phyloP scores from a whole-genome alignment of 768 basidiomycete genomes.

The Lactarius evosmus region DNA sequence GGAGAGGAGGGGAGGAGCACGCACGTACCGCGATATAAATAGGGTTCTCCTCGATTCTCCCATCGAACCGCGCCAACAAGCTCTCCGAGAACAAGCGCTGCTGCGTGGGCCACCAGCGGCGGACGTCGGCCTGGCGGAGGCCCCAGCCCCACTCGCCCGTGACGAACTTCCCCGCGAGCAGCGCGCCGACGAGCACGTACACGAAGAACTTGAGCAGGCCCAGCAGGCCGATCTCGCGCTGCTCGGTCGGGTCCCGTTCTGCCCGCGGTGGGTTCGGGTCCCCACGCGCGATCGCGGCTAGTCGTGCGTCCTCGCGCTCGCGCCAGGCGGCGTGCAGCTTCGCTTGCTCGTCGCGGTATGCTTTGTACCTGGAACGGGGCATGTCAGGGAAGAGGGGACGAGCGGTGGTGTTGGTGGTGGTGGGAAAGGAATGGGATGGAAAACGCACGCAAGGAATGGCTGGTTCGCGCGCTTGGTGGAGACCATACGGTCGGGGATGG shows the following conservation, averaged over 20 bases:
- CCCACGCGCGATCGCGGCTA: slow-evolving; percentile 69
- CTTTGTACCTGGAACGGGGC: slow-evolving; percentile 50
- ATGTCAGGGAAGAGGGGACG: neutral
- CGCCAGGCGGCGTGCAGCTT: slow-evolving; percentile 61
- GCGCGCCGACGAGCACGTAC: slow-evolving; percentile 48
- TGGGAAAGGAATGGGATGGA: neutral
- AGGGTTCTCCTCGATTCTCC: slow-evolving; percentile 58
- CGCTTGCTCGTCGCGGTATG: slow-evolving; percentile 62
- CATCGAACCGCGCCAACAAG: slow-evolving; percentile 66
- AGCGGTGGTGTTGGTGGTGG: too few relatives aligned
- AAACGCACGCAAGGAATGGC: slow-evolving; percentile 76
- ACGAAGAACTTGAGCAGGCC: slow-evolving; percentile 70
- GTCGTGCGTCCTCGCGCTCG: slow-evolving; percentile 65
- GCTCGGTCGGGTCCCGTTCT: slow-evolving; percentile 69
- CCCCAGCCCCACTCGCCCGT: slow-evolving; percentile 89
- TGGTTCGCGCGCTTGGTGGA: slow-evolving; percentile 79
- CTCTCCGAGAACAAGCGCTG: slow-evolving; percentile 74
- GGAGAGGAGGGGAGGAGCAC: slow-evolving; percentile 22
- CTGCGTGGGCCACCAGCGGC: slow-evolving; percentile 62
- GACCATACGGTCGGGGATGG: slow-evolving; percentile 65
- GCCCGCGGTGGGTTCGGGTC: slow-evolving; percentile 64
- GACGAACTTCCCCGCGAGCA: slow-evolving; percentile 76
- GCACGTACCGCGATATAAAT: slow-evolving; percentile 78
- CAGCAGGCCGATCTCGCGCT: slow-evolving; percentile 59
- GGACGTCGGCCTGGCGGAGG: slow-evolving; percentile 53